phyloP scores from a whole-genome alignment of 768 basidiomycete species.

The Crucibulum laeve region DNA sequence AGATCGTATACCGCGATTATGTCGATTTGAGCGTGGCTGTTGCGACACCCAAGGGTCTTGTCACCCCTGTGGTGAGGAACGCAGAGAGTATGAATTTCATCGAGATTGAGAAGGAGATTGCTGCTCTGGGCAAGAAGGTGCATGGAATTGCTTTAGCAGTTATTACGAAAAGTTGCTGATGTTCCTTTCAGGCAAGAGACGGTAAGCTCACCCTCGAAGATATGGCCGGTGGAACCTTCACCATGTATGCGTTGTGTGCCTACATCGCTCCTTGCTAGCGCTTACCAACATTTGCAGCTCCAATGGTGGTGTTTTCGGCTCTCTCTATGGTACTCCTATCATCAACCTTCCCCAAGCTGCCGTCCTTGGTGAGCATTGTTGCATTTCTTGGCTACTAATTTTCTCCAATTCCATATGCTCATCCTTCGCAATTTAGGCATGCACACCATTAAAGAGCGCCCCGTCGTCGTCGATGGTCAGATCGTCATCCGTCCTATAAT shows the following conservation, averaged over 20 bases:
- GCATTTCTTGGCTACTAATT: neutral
- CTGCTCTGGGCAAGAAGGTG: conserved; percentile 85
- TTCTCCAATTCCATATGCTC: neutral
- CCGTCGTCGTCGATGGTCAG: conserved; percentile 90
- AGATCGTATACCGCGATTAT: conserved; percentile 89
- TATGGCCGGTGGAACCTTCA: conserved; percentile 98
- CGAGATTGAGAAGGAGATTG: conserved; percentile 91
- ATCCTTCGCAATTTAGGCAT: conserved; percentile 48
- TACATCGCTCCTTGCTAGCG: conserved; percentile 1
- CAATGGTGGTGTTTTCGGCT: conserved; percentile 98
- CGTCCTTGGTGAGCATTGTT: conserved; percentile 59
- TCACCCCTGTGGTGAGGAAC: conserved; percentile 94
- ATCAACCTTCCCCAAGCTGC: conserved; percentile 96
- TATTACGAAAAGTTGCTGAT: conserved; percentile 3
- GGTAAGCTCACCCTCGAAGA: conserved; percentile 95
- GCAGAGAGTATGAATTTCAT: conserved; percentile 83
- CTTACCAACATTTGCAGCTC: conserved; percentile 50
- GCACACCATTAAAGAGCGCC: conserved; percentile 91
- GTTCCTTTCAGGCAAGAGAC: conserved; percentile 63
- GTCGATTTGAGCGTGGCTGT: conserved; percentile 96
- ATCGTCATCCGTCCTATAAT: conserved; percentile 97
- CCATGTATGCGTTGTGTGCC: conserved; percentile 67
- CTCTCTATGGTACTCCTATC: conserved; percentile 96
- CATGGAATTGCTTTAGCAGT: conserved; percentile 7
- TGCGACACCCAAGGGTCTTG: conserved; percentile 94